phyloP scores from a whole-genome alignment of 306 rosid genomes.

The Fragaria vesca region DNA sequence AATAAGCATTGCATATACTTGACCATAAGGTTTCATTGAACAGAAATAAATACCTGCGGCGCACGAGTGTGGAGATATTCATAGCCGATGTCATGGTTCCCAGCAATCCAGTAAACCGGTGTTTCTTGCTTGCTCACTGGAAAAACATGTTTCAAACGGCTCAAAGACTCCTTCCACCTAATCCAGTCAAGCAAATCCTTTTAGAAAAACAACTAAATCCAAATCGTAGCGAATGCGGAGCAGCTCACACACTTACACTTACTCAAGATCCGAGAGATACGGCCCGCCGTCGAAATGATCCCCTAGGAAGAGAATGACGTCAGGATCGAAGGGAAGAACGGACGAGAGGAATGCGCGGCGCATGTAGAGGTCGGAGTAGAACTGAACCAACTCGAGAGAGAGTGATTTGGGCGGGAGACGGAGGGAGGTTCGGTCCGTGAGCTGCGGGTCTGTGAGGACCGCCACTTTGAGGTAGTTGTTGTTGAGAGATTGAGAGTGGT shows the following conservation, averaged over 20 bases:
- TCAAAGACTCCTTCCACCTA: constrained; percentile 75
- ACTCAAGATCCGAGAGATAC: constrained; percentile 65
- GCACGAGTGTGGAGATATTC: constrained; percentile 44
- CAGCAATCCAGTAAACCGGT: constrained; percentile 57
- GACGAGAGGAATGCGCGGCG: constrained; percentile 73
- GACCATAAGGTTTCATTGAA: constrained; percentile 14
- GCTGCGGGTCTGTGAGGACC: constrained; percentile 82
- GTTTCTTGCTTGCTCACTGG: constrained; percentile 45
- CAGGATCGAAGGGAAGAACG: constrained; percentile 64
- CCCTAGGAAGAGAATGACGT: constrained; percentile 70
- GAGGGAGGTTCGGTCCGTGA: constrained; percentile 78
- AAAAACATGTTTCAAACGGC: constrained; percentile 67
- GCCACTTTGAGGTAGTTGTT: constrained; percentile 54
- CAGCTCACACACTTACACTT: constrained; percentile 26
- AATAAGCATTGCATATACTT: neutral
- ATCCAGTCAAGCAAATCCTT: neutral
- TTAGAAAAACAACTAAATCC: too few species aligned
- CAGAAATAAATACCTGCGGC: constrained; percentile 47
- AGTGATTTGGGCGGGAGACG: constrained; percentile 64
- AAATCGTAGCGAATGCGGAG: neutral
- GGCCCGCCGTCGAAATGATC: constrained; percentile 90
- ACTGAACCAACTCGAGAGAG: constrained; percentile 61
- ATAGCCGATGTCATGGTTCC: constrained; percentile 90
- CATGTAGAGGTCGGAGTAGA: constrained; percentile 82
- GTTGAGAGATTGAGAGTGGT: constrained; percentile 38